Percentiles rank a stretch among this genome's conserved stretches.
Evolutionary conservation across 2,329 filamentous ascomycete genomes (phyloP).

Genomic region (Sporothrix brunneoviolacea): DNA sequence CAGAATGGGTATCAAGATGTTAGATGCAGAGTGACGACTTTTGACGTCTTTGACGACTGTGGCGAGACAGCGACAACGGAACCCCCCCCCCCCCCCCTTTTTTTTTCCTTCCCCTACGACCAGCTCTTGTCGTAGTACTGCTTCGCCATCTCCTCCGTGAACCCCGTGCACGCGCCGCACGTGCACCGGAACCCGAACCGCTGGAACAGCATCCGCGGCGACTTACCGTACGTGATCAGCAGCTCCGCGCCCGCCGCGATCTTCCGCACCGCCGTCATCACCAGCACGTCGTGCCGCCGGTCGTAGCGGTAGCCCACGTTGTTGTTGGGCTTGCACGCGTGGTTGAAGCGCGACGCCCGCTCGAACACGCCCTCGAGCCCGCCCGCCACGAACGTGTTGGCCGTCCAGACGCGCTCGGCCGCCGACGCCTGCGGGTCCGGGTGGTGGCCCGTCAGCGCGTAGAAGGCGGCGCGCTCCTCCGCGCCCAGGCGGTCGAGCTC

Average conservation of each 20-base stretch:
- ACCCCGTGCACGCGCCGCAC: conserved; percentile 19
- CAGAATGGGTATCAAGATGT: too few species aligned
- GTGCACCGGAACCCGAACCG: conserved; percentile 21
- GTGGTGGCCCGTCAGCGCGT: conserved; percentile 30
- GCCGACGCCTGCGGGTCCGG: conserved; percentile 12
- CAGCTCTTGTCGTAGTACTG: conserved; percentile 7
- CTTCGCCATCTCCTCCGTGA: conserved; percentile 6
- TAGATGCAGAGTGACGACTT: too few species aligned
- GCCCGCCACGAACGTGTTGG: conserved; percentile 19
- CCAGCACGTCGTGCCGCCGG: conserved; percentile 27
- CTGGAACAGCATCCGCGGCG: conserved; percentile 15
- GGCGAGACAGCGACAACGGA: neutral
- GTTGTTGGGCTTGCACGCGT: conserved; percentile 40
- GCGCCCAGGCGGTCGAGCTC: conserved; percentile 31
- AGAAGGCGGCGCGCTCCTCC: conserved; percentile 26
- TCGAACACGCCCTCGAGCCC: conserved; percentile 15
- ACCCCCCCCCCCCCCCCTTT: neutral
- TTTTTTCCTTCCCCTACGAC: neutral
- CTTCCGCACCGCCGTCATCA: conserved; percentile 29
- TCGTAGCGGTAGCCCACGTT: conserved; percentile 42
- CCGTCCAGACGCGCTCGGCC: conserved; percentile 25
- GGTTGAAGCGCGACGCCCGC: conserved; percentile 52
- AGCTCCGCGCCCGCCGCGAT: conserved; percentile 19
- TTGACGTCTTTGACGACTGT: too few species aligned
- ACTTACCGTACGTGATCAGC: conserved; percentile 21